Evolutionary conservation across 2,329 filamentous ascomycete genomes (phyloP), one percentile per base, ranked within the genome.

Genomic region (Stachybotrys elegans): DNA sequence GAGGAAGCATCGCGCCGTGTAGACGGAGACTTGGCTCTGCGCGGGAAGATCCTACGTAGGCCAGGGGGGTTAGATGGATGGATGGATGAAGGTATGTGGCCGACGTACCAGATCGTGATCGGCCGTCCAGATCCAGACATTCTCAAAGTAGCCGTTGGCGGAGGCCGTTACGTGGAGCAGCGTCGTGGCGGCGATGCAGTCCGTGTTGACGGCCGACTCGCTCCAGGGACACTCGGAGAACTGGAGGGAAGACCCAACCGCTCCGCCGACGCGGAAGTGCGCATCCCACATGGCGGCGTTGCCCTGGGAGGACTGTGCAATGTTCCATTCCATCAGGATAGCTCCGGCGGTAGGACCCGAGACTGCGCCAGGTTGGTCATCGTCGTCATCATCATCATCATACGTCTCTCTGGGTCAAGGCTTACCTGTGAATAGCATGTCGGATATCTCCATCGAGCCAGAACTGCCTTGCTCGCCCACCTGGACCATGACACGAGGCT

Each of bases 221-320:
- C 64, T 57, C 42, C 67, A 67, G 5, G 76, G 76, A 47, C 83
- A 88, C 16, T 70, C 76, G 55, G 77, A 70, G 21, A 75, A 73
- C 57, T 83, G 78, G 8, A 89, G 72, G 42, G 81, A 66, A 14
- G 84, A 84, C 31, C 85, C 85, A 3, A 75, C 75, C 22, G 76
- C 78, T 14, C 86, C 86, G 51, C 85, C 86, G 46, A 91, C 75
- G 52, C 86, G 81, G 61, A 86, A 75, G 63, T 92, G 86, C 12
- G 22, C 44, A 35, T 51, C 52, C 49, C 47, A 51, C 40, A 51
- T 41, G 9, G 45, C 54, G 0, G 52, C 54, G 0, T 49, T 22
- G 81, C 81, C 50, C 73, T 72, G 43, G 58, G 88, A 88, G 84
- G 84, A 89, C 57, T 89, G 73, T 17, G 16, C 22, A 8, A 40